Evolutionary conservation across 2,329 filamentous ascomycete species (phyloP).

Genomic region (Fusarium multiceps): DNA sequence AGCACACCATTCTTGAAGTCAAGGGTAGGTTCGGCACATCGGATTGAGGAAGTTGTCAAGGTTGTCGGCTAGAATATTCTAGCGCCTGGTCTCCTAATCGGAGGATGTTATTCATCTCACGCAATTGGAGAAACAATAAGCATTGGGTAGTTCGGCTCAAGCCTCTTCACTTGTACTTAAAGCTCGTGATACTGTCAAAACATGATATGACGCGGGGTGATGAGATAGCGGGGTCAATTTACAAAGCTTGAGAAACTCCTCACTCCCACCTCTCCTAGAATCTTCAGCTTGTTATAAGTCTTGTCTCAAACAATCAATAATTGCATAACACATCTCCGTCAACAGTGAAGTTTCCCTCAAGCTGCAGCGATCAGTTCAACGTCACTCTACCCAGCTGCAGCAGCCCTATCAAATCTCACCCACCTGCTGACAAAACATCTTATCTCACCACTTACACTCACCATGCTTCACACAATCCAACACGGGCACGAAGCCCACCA

Average conservation of each 20-base stretch:
- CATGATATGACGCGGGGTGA: neutral
- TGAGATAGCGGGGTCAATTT: neutral
- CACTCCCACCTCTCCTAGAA: no score
- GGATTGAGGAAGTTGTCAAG: no score
- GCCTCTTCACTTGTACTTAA: neutral
- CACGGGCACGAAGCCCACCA: conserved; percentile 42
- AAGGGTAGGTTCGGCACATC: no score
- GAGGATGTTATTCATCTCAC: neutral
- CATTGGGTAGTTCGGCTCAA: neutral
- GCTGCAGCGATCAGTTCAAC: no score
- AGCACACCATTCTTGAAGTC: no score
- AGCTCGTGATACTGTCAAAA: neutral
- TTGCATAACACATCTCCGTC: no score
- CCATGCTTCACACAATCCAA: conserved; percentile 42
- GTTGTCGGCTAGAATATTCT: neutral
- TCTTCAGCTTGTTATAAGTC: no score
- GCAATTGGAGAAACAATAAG: neutral
- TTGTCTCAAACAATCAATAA: no score
- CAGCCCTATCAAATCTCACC: conserved; percentile 11
- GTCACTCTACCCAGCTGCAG: conserved; percentile 12
- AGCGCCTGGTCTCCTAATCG: neutral
- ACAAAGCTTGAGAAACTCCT: no score
- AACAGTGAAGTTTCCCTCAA: no score
- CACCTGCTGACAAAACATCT: conserved; percentile 15
- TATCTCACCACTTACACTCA: neutral